These are phyloP conservation scores for Thielaviopsis musarum DNA, from an alignment of 2,329 filamentous ascomycete genomes.

Conservation along the genomic window DNA sequence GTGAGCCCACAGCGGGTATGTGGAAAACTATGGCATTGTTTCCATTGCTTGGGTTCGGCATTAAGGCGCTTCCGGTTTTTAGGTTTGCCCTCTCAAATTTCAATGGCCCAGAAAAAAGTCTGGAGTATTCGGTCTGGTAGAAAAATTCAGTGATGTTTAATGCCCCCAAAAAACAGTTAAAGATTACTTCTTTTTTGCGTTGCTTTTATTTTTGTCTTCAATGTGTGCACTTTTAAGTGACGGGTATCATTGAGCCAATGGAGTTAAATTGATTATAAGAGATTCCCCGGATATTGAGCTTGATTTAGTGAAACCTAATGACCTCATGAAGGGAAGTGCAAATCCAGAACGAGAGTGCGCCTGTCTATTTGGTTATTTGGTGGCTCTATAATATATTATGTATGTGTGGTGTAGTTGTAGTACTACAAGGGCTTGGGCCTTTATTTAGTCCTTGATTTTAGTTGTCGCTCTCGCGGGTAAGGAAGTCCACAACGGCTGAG, in stretches of 20 bases:
- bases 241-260: neutral
- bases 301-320: neutral
- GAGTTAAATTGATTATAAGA: neutral
- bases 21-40: slow-evolving; percentile 9
- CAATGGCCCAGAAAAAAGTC: slow-evolving; percentile 12
- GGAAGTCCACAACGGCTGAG: slow-evolving; percentile 46
- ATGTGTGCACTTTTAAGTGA: neutral
- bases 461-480: slow-evolving; percentile 31
- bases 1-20: slow-evolving; percentile 11
- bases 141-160: slow-evolving; percentile 14
- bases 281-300: neutral
- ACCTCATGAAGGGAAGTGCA: neutral
- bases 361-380: neutral
- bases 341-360: neutral
- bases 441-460: neutral
- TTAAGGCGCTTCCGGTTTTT: slow-evolving; percentile 6
- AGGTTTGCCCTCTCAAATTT: slow-evolving; percentile 7
- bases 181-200: neutral
- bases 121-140: slow-evolving; percentile 13
- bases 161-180: slow-evolving; percentile 12
- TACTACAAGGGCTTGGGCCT: neutral
- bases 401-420: neutral
- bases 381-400: too few relatives aligned
- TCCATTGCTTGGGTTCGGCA: slow-evolving; percentile 11
- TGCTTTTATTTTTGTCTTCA: neutral